These are phyloP conservation scores for Whalleya microplaca DNA, from an alignment of 2,329 filamentous ascomycete species.

Conservation along the genomic window DNA sequence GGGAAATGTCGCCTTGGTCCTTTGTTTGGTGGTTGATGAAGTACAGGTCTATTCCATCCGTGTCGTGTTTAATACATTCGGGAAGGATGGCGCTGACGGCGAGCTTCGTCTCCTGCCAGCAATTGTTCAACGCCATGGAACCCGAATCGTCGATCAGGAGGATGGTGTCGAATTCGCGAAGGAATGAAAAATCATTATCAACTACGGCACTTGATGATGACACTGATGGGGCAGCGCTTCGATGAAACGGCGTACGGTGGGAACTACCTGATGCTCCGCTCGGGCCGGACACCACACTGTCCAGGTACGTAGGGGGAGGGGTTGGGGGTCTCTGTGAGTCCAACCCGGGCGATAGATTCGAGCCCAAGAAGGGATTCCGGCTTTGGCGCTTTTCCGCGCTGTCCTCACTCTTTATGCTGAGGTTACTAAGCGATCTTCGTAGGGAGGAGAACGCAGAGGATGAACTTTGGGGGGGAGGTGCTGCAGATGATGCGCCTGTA, in stretches of 20 bases:
- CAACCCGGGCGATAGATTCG: constrained; percentile 5
- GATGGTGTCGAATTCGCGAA: constrained; percentile 80
- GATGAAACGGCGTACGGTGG: neutral
- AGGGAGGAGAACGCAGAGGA: constrained; percentile 19
- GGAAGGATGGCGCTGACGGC: constrained; percentile 77
- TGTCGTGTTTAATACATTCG: constrained; percentile 78
- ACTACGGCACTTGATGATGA: neutral
- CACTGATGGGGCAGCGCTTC: neutral
- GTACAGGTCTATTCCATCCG: constrained; percentile 86
- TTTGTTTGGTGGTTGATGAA: constrained; percentile 75
- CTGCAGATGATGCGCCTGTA: neutral
- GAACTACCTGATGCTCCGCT: neutral
- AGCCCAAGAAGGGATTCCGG: constrained; percentile 2
- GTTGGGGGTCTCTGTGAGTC: constrained; percentile 11
- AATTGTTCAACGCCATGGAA: constrained; percentile 73
- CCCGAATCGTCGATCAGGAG: constrained; percentile 93
- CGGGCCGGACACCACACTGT: too few relatives aligned
- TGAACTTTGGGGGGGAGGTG: neutral
- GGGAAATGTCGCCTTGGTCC: constrained; percentile 37
- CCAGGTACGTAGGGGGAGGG: neutral
- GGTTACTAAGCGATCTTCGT: constrained; percentile 14
- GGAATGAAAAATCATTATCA: constrained; percentile 58
- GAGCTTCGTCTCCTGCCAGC: constrained; percentile 74
- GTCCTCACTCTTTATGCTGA: constrained; percentile 7
- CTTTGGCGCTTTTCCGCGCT: constrained; percentile 5